A percentile compares a stretch with the other conserved stretches of the same genome.
Conservation (phyloP, 345 rosid species). For the Excoecaria agallocha region DNA sequence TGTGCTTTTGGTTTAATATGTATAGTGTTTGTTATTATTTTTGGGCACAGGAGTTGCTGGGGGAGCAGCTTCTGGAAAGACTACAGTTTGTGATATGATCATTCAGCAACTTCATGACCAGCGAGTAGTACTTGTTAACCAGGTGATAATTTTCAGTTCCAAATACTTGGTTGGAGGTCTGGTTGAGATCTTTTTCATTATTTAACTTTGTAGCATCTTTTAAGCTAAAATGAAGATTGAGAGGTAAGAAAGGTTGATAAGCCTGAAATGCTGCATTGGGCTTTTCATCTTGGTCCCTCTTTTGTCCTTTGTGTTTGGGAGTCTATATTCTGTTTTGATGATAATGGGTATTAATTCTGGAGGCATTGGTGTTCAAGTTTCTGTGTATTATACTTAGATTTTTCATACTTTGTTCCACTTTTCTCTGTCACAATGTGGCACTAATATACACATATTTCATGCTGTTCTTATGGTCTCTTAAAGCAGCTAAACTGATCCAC, state of each 20-base stretch:
- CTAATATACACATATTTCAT: background rate
- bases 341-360: background rate
- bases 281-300: background rate
- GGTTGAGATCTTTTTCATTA: background rate
- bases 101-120: constrained; percentile 99
- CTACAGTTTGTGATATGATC: constrained; percentile 98
- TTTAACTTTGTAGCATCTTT: background rate
- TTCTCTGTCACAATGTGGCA: background rate
- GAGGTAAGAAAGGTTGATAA: background rate
- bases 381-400: background rate
- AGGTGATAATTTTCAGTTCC: constrained; percentile 42
- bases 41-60: constrained; percentile 80
- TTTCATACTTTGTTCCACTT: background rate
- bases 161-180: background rate
- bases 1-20: background rate
- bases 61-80: constrained; percentile 98
- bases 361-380: background rate
- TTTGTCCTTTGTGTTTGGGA: background rate
- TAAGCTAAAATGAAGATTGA: background rate
- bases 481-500: background rate
- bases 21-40: background rate
- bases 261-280: background rate
- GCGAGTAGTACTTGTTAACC: constrained; percentile 94
- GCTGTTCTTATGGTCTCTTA: background rate
- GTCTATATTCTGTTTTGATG: background rate